Evolutionary conservation across 106 monocot genomes (phyloP).

Genomic region (Dendrobium officinale): DNA sequence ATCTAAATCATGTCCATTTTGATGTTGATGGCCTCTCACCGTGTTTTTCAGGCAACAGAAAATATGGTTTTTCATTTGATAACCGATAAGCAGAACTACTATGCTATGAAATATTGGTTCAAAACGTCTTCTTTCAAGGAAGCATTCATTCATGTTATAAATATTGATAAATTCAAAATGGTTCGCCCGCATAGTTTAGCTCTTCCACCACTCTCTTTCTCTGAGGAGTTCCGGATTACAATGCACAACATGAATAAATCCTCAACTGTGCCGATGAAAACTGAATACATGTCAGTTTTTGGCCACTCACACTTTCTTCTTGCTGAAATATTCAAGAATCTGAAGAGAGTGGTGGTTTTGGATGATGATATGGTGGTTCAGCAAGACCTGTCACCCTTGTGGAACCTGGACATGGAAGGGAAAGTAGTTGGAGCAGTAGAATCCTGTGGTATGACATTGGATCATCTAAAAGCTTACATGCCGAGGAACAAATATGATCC

Average conservation of each 20-base stretch:
- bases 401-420: conserved; percentile 71
- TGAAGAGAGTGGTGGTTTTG: conserved; percentile 69
- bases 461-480: conserved; percentile 55
- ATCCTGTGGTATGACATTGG: conserved; percentile 59
- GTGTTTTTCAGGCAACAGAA: conserved; percentile 44
- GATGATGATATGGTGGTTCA: conserved; percentile 89
- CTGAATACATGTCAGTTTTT: conserved; percentile 70
- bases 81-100: conserved; percentile 71
- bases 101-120: conserved; percentile 83
- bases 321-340: conserved; percentile 59
- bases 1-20: background rate
- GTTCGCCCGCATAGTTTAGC: conserved; percentile 6
- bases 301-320: conserved; percentile 88
- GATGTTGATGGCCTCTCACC: background rate
- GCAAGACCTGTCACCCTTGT: conserved; percentile 62
- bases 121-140: conserved; percentile 40
- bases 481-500: conserved; percentile 21
- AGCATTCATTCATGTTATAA: conserved; percentile 46
- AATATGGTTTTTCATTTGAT: conserved; percentile 69
- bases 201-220: conserved; percentile 23
- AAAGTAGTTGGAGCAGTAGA: conserved; percentile 79
- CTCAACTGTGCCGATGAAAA: conserved; percentile 15
- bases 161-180: conserved; percentile 37
- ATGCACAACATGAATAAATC: conserved; percentile 12
- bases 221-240: conserved; percentile 75